These are phyloP conservation scores for Quillaja saponaria DNA, from an alignment of 306 rosid species.

Conservation along the genomic window DNA sequence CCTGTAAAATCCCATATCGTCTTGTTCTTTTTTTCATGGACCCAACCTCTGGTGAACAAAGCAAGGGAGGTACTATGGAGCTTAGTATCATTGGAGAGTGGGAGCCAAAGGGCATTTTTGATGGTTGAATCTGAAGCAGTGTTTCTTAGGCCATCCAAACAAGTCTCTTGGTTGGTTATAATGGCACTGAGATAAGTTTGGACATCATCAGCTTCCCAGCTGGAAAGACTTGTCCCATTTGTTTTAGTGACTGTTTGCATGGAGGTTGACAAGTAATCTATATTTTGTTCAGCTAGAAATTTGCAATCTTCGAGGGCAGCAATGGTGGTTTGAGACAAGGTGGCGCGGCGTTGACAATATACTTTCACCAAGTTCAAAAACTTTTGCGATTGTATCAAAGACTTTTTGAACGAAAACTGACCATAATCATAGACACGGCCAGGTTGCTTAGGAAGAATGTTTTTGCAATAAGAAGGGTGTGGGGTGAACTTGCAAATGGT, in stretches of 20 bases:
- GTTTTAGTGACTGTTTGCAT: constrained; percentile 24
- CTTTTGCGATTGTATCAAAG: constrained; percentile 41
- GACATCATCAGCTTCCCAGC: constrained; percentile 45
- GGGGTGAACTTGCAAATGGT: constrained; percentile 48
- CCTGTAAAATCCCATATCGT: constrained; percentile 25
- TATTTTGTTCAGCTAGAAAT: constrained; percentile 42
- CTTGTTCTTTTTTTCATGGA: constrained; percentile 34
- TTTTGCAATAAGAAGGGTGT: constrained; percentile 52
- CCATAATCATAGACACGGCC: constrained; percentile 42
- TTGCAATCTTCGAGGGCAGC: constrained; percentile 56
- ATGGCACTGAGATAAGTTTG: constrained; percentile 51
- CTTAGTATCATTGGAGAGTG: constrained; percentile 51
- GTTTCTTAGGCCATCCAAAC: constrained; percentile 47
- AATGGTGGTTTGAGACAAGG: constrained; percentile 31
- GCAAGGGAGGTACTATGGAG: constrained; percentile 56
- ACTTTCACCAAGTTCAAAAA: constrained; percentile 28
- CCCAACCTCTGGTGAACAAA: constrained; percentile 55
- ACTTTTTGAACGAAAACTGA: constrained; percentile 37
- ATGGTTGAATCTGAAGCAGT: constrained; percentile 41
- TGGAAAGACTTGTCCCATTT: constrained; percentile 20
- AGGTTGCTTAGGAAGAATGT: constrained; percentile 35
- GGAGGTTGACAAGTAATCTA: constrained; percentile 35
- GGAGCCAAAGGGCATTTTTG: constrained; percentile 31
- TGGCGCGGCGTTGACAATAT: constrained; percentile 22
- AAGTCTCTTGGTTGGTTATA: constrained; percentile 57